phyloP scores from a whole-genome alignment of 192 early-diverging fungal species.

The Gorgonomyces haynaldii region DNA sequence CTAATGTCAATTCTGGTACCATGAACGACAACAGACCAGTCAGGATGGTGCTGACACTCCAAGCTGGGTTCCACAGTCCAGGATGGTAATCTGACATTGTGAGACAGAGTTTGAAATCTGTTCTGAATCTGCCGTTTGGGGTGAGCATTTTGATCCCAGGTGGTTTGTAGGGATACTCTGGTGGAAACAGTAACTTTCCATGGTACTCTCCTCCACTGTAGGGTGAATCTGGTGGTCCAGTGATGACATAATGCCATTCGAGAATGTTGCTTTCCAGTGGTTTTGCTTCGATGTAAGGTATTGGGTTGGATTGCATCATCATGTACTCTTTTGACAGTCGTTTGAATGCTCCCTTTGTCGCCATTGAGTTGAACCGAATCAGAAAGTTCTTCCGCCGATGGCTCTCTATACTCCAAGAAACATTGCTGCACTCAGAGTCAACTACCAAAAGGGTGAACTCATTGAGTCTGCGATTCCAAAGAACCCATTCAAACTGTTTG shows the following conservation, averaged over 20 bases:
- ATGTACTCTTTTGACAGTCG: conserved; percentile 41
- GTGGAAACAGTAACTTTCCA: conserved; percentile 83
- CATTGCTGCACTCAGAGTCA: conserved; percentile 9
- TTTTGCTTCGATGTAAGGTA: conserved; percentile 79
- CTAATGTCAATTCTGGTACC: conserved; percentile 35
- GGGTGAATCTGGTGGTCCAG: conserved; percentile 89
- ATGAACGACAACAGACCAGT: conserved; percentile 94
- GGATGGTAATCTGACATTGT: conserved; percentile 89
- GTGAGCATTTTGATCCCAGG: conserved; percentile 45
- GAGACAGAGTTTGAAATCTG: conserved; percentile 82
- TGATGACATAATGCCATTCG: conserved; percentile 97
- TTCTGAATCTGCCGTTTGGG: conserved; percentile 68
- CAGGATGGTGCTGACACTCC: conserved; percentile 94
- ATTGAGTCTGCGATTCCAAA: conserved; percentile 7
- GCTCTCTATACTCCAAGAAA: no score
- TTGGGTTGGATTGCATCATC: conserved; percentile 43
- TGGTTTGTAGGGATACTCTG: conserved; percentile 89
- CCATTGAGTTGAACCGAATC: conserved; percentile 21
- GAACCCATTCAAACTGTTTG: conserved; percentile 32
- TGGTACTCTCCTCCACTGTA: conserved; percentile 89
- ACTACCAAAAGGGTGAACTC: conserved; percentile 15
- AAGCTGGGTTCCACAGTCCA: conserved; percentile 86
- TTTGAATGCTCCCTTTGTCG: conserved; percentile 31
- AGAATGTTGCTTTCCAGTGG: conserved; percentile 91
- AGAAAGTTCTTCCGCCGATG: no score